Evolutionary conservation across 257 asterid genomes (phyloP), one percentile per base, ranked within the genome.

Genomic region (Przewalskia tangutica): DNA sequence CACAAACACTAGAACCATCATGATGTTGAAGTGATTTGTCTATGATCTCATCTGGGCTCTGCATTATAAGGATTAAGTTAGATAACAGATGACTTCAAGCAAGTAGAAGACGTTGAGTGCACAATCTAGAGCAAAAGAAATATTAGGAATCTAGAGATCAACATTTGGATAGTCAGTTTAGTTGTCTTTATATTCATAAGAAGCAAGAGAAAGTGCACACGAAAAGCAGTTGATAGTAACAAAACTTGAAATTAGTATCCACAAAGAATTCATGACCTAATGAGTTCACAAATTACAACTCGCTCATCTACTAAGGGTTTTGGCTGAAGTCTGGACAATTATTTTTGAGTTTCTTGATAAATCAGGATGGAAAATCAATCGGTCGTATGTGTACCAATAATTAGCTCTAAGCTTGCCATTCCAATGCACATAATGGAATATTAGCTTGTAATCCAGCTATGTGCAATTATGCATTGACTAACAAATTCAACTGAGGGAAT

Each of bases 41-140:
- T 75, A 83, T 85, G 67, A 95, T 95, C 91, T 95, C 99, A 80
- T 94, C 97, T 71, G 92, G 87, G 85, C 95, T 89, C 98, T 95
- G 97, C 91, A 89, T 87, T 85, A 77, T 85, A 5, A 79, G 77
- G 83, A 77, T 23, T 14, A 48, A 80, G 55, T 77, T 63, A 82
- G 36, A 56, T 13, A 40, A 8, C 32, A 53, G 68, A 53, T 20
- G 54, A 68, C 8, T 56, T 59, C 46, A 40, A 82, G 82, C 27
- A 65, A 64, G 40, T 79, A 79, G 53, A 81, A 14, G 75, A 66
- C 1, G 8, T 75, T 48, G 46, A 75, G 14, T 13, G 62, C 62
- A 50, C 46, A 75, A 12, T 6, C 79, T 38, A 50, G 77, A 38
- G 53, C 53, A 17, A 81, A 40, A 64, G n/a, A n/a, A n/a, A 17